phyloP scores from a whole-genome alignment of 2,329 filamentous ascomycete genomes.

The Cordyceps javanica region DNA sequence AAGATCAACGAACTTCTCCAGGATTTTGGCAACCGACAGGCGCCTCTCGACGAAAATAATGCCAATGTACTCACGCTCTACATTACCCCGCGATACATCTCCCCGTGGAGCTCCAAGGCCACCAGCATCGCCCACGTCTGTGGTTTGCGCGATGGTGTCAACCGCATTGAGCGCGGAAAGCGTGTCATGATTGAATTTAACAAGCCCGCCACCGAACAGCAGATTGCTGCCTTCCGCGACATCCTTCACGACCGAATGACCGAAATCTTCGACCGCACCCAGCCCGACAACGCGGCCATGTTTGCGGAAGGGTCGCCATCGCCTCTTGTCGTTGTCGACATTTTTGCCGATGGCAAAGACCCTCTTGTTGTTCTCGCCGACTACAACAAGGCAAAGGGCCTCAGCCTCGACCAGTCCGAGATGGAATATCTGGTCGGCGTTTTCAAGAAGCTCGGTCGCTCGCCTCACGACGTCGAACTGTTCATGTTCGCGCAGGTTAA shows the following conservation, averaged over 20 bases:
- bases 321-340: slow-evolving; percentile 68
- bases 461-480: slow-evolving; percentile 12
- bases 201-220: slow-evolving; percentile 34
- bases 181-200: slow-evolving; percentile 64
- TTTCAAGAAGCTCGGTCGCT: slow-evolving; percentile 33
- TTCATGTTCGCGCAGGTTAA: slow-evolving; percentile 60
- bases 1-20: slow-evolving; percentile 42
- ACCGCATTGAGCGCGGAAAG: slow-evolving; percentile 82
- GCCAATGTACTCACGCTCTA: slow-evolving; percentile 56
- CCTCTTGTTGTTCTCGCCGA: slow-evolving; percentile 69
- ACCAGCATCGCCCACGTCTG: slow-evolving; percentile 92
- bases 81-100: slow-evolving; percentile 78
- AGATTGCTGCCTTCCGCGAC: slow-evolving; percentile 57
- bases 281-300: slow-evolving; percentile 67
- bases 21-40: slow-evolving; percentile 26
- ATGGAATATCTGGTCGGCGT: slow-evolving; percentile 86
- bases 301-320: slow-evolving; percentile 62
- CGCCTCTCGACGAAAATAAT: slow-evolving; percentile 30
- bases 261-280: slow-evolving; percentile 62
- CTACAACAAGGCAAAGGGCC: slow-evolving; percentile 77
- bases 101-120: slow-evolving; percentile 95
- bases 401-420: slow-evolving; percentile 81
- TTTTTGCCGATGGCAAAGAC: slow-evolving; percentile 58
- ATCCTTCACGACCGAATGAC: slow-evolving; percentile 93
- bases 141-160: slow-evolving; percentile 62